phyloP scores from a whole-genome alignment of 495 filamentous ascomycete genomes.

The Umbilicaria muhlenbergii region DNA sequence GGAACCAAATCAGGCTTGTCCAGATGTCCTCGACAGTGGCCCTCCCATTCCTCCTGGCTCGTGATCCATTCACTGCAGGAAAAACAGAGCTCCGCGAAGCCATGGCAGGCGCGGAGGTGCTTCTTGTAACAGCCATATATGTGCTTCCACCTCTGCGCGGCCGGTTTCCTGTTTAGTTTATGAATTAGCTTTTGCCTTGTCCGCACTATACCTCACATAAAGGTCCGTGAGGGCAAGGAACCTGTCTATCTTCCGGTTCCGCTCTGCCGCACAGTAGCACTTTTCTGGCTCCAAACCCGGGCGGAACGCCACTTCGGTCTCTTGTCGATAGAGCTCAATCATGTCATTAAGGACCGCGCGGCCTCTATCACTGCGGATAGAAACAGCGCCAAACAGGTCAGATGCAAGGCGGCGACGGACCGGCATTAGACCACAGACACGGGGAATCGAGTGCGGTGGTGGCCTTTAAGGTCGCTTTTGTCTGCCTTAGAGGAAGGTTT shows the following conservation, averaged over 20 bases:
- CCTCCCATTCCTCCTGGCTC: constrained; percentile 3
- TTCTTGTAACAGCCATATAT: constrained; percentile 10
- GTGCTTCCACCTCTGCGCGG: constrained; percentile 8
- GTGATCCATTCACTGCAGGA: constrained; percentile 14
- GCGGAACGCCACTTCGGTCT: constrained; percentile 4
- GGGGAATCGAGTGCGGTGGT: constrained; percentile 8
- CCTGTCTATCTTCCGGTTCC: no score
- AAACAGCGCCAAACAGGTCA: constrained; percentile 10
- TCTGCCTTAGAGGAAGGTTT: background rate
- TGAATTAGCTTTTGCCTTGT: no score
- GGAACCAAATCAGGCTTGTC: constrained; percentile 6
- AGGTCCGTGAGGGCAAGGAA: no score
- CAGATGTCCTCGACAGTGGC: constrained; percentile 11
- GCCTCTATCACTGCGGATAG: constrained; percentile 7
- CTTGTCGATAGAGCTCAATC: constrained; percentile 15
- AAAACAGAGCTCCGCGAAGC: constrained; percentile 13
- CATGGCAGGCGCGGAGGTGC: constrained; percentile 3
- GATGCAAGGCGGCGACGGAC: constrained; percentile 11
- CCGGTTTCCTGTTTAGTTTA: constrained; percentile 7
- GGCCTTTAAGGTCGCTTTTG: constrained; percentile 4
- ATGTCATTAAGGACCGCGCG: constrained; percentile 24
- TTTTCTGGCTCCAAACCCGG: constrained; percentile 10
- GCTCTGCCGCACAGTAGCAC: no score
- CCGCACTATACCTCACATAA: no score
- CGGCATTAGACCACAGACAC: constrained; percentile 9